Evolutionary conservation across 495 filamentous ascomycete genomes (phyloP), one percentile per base, ranked within the genome.

Genomic region (Penicillium pulvis): DNA sequence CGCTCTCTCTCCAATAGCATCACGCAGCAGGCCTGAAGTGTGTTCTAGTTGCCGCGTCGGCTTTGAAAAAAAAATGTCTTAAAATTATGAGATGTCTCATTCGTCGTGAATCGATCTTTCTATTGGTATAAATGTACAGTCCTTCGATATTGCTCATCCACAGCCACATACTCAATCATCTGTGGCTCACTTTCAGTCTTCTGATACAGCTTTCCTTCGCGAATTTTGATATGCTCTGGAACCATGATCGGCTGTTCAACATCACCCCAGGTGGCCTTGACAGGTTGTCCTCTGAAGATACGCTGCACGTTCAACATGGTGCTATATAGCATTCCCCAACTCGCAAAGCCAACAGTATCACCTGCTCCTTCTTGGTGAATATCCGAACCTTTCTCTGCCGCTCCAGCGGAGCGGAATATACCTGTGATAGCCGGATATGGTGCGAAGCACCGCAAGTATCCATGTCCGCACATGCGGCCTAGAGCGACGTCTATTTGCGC

Each of bases 281-380:
- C 68, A 4, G 52, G 68, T 9, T 42, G 9, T 55, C 63, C 63
- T 30, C 23, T 44, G 26, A 71, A 33, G 6, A 71, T 30, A 11
- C 60, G 63, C 35, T 63, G 57, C 17, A 75, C 63, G 58, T 83
- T 83, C 62, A 81, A 63, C 58, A 81, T 70, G 23, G 73, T 76
- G 62, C 81, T 83, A 53, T 77, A 79, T 52, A 79, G 61, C 11
- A 84, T 23, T 51, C 69, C 58, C 28, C 42, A 20, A 16, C 36
- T 44, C 6, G 20, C 17, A 33, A 57, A 43, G 1, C 45, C 47
- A 23, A 30, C 46, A 4, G 17, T n/a, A 10, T 49, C 8, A 0
- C 28, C 47, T n/a, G 26, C 30, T n/a, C 14, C 39, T n/a, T 45
- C 36, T 16, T 51, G 20, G 11, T 58, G 53, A 23, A 60, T 60